Percentiles rank a stretch among this genome's conserved stretches.
Conservation (phyloP, 139 green algal genomes). For the Edaphochlamys debaryana region DNA sequence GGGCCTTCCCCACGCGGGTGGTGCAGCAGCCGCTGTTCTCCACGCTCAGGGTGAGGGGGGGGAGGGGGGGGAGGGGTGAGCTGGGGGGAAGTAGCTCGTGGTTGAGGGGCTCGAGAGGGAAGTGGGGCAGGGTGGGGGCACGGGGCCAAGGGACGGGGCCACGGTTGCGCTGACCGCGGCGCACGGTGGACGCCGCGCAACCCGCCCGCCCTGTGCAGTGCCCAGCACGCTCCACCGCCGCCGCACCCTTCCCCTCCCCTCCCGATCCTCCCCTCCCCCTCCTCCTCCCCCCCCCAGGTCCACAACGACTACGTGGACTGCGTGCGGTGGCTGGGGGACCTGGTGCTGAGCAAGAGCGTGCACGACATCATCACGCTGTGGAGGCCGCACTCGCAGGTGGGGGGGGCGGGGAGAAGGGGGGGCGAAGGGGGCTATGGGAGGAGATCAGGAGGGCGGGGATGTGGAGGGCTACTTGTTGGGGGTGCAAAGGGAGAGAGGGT, state of each 20-base stretch:
- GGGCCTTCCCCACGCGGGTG: slow-evolving; percentile 23
- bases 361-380: slow-evolving; percentile 34
- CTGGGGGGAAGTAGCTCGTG: no score
- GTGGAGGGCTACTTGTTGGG: not conserved
- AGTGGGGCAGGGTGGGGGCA: no score
- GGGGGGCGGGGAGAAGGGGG: no score
- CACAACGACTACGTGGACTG: slow-evolving; percentile 89
- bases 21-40: slow-evolving; percentile 51
- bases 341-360: slow-evolving; percentile 50
- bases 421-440: no score
- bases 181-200: no score
- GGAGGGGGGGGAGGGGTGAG: not conserved
- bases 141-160: no score
- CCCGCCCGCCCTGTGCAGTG: no score
- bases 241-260: no score
- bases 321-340: slow-evolving; percentile 80
- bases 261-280: no score
- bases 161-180: no score
- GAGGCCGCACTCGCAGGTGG: slow-evolving; percentile 5
- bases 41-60: slow-evolving; percentile 17
- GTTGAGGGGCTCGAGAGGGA: no score
- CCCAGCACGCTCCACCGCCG: no score
- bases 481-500: not conserved
- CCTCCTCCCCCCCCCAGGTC: slow-evolving; percentile 46
- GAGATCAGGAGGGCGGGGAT: not conserved